Base-by-base conservation (phyloP, 1,139 yeast genomes). In the Meyerozyma carpophila region DNA sequence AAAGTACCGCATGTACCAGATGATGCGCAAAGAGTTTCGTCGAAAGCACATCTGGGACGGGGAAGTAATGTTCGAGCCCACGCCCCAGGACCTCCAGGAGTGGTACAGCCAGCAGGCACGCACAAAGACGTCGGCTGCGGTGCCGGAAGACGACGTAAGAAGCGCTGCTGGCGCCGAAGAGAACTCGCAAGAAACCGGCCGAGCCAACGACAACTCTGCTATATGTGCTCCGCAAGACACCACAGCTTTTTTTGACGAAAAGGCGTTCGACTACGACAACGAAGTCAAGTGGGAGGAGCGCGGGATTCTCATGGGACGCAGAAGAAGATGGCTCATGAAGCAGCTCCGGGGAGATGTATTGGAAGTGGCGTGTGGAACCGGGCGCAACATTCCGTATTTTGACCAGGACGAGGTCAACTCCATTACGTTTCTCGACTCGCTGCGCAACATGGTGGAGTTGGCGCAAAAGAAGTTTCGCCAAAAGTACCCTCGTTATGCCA, bases 361-460 rank as follows among this genome's bases (percentile, higher is more conserved):
- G 47, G 98, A 94, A 63, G 93, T 91, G 14, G 85, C 97, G 0
- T 88, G 96, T 59, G 98, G 98, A 44, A 93, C 98, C 0, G 98
- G 98, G 4, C 77, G 98, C 61, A 93, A 93, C 58, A 76, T 91
- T 47, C 82, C 85, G 40, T 90, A 84, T 59, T 67, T 90, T 52
- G 73, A 82, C 44, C 77, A 84, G 24, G 73, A 76, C 2, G 61
- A 69, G 24, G 69, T 91, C 38, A 73, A 75, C 38, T 84, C 96
- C 0, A 76, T 88, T 32, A 93, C 98, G 0, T 89, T 87, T 55
- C 65, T 91, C 40, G 98, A 93, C 60, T 79, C 96, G 1, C 85
- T 96, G 0, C 61, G 71, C 44, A 81, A 84, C 45, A 93, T 93
- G 98, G 80, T 93, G 66, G 87, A 85, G 52, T 72, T 84, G n/a